Base-by-base conservation (phyloP, 192 early-diverging fungal genomes). In the Diversispora epigaea region DNA sequence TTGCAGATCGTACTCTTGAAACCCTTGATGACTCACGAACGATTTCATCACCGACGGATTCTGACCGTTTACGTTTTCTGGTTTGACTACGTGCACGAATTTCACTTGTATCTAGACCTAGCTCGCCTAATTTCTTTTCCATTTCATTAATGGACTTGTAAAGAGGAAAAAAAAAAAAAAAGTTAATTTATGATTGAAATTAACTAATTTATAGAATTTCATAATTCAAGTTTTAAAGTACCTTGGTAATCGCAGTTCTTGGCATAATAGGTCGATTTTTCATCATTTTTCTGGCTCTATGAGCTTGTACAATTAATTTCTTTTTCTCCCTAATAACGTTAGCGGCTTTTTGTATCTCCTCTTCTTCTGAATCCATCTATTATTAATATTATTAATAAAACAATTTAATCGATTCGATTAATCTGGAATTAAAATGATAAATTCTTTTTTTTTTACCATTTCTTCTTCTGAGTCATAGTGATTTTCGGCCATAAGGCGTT, bases 401-500 rank as follows among this genome's bases (percentile, higher is more conserved):
- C 39, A 68, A n/a, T 57, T 21, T n/a, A 15, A 57, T 14, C 3
- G 0, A 57, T 7, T 19, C 25, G 12, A 67, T 40, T 25, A 50
- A 12, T 5, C 14, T 4, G 8, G 21, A 54, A 75, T 10, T n/a
- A 47, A 63, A 32, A 12, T 62, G 17, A 50, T 9, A 66, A 22
- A 5, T 3, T 14, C 54, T n/a, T 44, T 52, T 1, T 7, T 19
- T n/a, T n/a, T 32, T 73, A 83, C 83, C 46, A 86, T 84, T 61
- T 95, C 93, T 15, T 89, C 88, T 43, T 87, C 86, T 40, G 91
- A 91, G 65, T 93, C 88, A 84, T 99, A 99, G 82, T 94, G 91
- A 40, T 97, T 97, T 82, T 97, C 93, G 52, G 93, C 91, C n/a
- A 88, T 91, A 32, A 99, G 84, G 62, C 91, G 85, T 84, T 98